Conservation (phyloP, 2,329 filamentous ascomycete species). For the Didymella segeticola region DNA sequence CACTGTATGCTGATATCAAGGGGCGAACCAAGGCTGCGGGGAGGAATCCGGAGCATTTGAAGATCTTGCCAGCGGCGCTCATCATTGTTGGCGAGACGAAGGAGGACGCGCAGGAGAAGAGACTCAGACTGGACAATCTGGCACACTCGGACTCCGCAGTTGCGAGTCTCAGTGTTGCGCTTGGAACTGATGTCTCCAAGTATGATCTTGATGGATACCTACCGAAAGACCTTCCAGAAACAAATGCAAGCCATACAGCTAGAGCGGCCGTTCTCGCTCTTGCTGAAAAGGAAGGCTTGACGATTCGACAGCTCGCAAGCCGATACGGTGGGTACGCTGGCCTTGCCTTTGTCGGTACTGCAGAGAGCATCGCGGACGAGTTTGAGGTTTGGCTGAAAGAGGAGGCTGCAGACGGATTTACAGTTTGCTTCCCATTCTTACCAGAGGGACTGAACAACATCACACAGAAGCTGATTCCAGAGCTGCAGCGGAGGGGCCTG, state of each 20-base stretch:
- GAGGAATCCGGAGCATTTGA: constrained; percentile 62
- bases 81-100: constrained; percentile 69
- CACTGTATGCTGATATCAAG: constrained; percentile 61
- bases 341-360: constrained; percentile 64
- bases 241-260: constrained; percentile 24
- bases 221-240: constrained; percentile 59
- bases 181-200: constrained; percentile 66
- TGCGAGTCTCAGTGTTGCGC: constrained; percentile 63
- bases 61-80: constrained; percentile 70
- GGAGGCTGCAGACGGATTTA: constrained; percentile 75
- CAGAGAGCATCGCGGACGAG: constrained; percentile 68
- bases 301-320: constrained; percentile 68
- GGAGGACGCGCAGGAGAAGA: constrained; percentile 69
- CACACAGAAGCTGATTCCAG: constrained; percentile 31
- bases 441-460: constrained; percentile 33
- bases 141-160: constrained; percentile 66
- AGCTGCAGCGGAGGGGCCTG: constrained; percentile 28
- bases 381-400: constrained; percentile 70
- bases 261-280: constrained; percentile 24
- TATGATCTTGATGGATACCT: constrained; percentile 62
- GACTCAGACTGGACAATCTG: constrained; percentile 57
- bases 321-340: constrained; percentile 66
- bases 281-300: constrained; percentile 65
- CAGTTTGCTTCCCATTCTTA: constrained; percentile 57
- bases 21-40: constrained; percentile 55